Evolutionary conservation across 2,329 filamentous ascomycete species (phyloP).

Genomic region (Hypoxylon rubiginosum): DNA sequence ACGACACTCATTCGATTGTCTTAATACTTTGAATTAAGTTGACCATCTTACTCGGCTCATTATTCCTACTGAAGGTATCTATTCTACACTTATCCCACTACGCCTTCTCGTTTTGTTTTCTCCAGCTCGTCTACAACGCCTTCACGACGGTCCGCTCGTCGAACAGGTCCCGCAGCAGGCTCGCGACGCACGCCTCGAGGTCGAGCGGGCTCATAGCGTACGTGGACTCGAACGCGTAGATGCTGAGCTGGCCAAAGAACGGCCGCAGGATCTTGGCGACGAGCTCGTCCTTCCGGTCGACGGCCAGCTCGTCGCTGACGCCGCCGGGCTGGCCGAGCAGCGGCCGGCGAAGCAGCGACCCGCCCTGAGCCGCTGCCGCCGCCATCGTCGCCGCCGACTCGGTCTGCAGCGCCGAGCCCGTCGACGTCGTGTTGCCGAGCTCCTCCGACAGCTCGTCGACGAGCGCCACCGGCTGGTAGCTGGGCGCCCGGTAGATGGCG

Average conservation of each 20-base stretch:
- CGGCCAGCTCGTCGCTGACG: conserved; percentile 67
- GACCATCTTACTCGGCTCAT: neutral
- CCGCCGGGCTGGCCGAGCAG: conserved; percentile 66
- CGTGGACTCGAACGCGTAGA: conserved; percentile 91
- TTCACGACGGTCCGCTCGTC: conserved; percentile 79
- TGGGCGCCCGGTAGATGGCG: conserved; percentile 84
- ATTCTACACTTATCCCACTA: neutral
- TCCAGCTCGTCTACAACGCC: conserved; percentile 59
- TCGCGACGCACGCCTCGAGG: conserved; percentile 71
- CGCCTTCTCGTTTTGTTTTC: neutral
- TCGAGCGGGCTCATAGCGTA: conserved; percentile 86
- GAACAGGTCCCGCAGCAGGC: conserved; percentile 81
- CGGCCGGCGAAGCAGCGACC: conserved; percentile 59
- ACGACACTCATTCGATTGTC: neutral
- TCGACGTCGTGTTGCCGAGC: conserved; percentile 64
- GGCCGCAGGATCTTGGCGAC: conserved; percentile 84
- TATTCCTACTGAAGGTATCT: too few species aligned
- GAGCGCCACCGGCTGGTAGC: conserved; percentile 78
- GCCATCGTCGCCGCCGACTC: conserved; percentile 53
- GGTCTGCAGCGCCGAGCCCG: conserved; percentile 49
- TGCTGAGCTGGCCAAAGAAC: conserved; percentile 92
- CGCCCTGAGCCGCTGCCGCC: conserved; percentile 32
- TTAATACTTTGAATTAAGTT: neutral
- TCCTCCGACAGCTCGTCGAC: conserved; percentile 88
- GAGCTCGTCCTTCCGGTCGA: conserved; percentile 76